Base-by-base conservation (phyloP, 164 flowering plant genomes). In the Saururus chinensis region DNA sequence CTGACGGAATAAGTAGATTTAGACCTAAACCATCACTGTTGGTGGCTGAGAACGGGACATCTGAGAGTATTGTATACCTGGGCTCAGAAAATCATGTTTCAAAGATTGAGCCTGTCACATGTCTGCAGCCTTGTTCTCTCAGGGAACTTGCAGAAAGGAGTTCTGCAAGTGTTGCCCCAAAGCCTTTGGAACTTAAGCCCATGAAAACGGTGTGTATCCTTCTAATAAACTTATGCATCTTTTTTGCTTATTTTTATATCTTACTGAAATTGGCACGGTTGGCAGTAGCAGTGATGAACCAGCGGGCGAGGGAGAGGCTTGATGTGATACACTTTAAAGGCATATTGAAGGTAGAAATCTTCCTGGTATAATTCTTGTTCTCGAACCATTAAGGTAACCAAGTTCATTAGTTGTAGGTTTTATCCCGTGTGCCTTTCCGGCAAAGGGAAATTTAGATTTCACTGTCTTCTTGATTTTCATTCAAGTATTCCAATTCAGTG, bases 101-200 rank as follows among this genome's bases (percentile, higher is more conserved):
- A 11, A 71, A 70, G 63, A 75, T 75, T 40, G 71, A 69, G 57
- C 53, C 40, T 35, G 59, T 68, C 59, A 73, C 81, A 56, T 78
- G 73, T 13, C 19, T 60, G 20, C 70, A 66, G 19, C 53, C 74
- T 57, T 62, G 41, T 59, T 74, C 66, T 51, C 74, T 22, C 40
- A 51, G 26, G 48, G 59, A 75, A 62, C 66, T 72, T 14, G 65
- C 37, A 35, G 79, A 78, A 61, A 57, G 61, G 49, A 73, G 63
- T 49, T 67, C 72, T 57, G 80, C 79, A 17, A 73, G 70, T 70
- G 69, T 75, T 59, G 75, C 66, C 68, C 76, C 78, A 45, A 75
- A 82, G 37, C 84, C 77, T 9, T 52, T 71, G 40, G 68, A 65
- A 60, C 65, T n/a, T 9, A 66, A 61, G 54, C 71, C 65, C 51